A percentile compares a stretch with the other conserved stretches of the same genome.
These are phyloP conservation scores for Toxoplasma gondii DNA, from an alignment of 169 alveolate species.

Conservation along the genomic window DNA sequence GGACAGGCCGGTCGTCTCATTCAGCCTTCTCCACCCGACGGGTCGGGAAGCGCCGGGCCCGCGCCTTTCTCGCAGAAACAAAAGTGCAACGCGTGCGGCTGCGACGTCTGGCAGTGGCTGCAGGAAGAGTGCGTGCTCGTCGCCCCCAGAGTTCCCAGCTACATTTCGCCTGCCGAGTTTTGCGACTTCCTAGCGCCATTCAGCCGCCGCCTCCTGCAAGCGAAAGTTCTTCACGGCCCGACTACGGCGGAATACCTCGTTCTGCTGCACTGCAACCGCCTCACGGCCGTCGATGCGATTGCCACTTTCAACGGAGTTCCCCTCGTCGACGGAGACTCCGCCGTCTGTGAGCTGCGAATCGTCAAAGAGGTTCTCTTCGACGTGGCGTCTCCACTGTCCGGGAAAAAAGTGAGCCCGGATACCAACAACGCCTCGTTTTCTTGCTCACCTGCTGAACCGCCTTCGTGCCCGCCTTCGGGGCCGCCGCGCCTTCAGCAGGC, in stretches of 20 bases:
- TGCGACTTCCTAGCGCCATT: conserved; percentile 53
- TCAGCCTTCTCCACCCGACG: neutral
- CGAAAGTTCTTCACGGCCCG: conserved; percentile 68
- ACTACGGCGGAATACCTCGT: conserved; percentile 54
- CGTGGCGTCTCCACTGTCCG: neutral
- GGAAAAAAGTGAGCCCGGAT: neutral
- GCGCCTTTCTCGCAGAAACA: neutral
- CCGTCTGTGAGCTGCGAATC: conserved; percentile 47
- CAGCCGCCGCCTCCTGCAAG: conserved; percentile 1
- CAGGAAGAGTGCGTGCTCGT: conserved; percentile 34
- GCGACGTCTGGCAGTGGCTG: conserved; percentile 10
- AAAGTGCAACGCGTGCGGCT: conserved; percentile 1
- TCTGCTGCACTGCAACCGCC: conserved; percentile 36
- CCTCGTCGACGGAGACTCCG: conserved; percentile 44
- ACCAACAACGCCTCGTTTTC: neutral
- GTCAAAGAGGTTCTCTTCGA: neutral
- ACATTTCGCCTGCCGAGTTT: conserved; percentile 61
- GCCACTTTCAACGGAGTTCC: neutral
- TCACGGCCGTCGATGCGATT: conserved; percentile 29
- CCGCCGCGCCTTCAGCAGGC: neutral
- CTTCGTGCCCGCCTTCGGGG: neutral
- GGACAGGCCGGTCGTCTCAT: neutral
- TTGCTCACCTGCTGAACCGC: neutral
- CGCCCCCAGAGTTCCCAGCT: conserved; percentile 59
- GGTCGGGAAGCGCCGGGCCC: neutral